Percentiles rank a stretch among this genome's conserved stretches.
These are phyloP conservation scores for Populus hybrid DNA, from an alignment of 441 rosid species.

Conservation along the genomic window DNA sequence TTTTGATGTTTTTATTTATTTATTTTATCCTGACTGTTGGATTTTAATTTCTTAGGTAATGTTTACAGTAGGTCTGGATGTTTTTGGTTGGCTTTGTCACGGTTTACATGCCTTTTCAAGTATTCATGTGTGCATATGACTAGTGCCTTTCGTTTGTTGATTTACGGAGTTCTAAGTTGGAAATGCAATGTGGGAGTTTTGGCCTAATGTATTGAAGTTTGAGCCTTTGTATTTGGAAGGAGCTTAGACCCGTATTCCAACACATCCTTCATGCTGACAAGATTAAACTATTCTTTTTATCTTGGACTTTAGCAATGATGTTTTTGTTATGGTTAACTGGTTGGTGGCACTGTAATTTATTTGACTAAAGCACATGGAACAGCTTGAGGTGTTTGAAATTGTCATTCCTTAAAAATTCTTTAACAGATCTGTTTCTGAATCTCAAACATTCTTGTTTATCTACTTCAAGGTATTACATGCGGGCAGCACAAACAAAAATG, in stretches of 20 bases:
- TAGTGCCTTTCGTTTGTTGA: not conserved
- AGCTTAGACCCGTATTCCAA: not conserved
- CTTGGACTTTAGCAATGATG: not conserved
- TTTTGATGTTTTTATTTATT: not conserved
- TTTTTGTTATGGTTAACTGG: not conserved
- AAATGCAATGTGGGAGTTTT: not conserved
- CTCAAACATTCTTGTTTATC: not conserved
- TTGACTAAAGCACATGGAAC: not conserved
- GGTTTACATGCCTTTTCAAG: not conserved
- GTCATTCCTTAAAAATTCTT: not conserved
- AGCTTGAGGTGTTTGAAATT: not conserved
- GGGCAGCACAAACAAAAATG: slow-evolving; percentile 45
- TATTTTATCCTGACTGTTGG: not conserved
- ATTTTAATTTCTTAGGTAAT: too few species aligned
- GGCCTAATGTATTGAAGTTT: not conserved
- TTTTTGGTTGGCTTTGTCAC: not conserved
- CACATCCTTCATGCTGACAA: not conserved
- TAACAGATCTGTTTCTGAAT: not conserved
- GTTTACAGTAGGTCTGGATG: not conserved
- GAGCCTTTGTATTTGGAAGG: not conserved
- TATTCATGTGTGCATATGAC: not conserved
- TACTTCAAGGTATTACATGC: slow-evolving; percentile 53
- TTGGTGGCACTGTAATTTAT: not conserved
- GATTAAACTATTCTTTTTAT: too few species aligned
- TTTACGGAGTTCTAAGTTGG: not conserved